A percentile compares a stretch with the other conserved stretches of the same genome.
Conservation (phyloP, 2,329 filamentous ascomycete species). For the Hortaea sp. region DNA sequence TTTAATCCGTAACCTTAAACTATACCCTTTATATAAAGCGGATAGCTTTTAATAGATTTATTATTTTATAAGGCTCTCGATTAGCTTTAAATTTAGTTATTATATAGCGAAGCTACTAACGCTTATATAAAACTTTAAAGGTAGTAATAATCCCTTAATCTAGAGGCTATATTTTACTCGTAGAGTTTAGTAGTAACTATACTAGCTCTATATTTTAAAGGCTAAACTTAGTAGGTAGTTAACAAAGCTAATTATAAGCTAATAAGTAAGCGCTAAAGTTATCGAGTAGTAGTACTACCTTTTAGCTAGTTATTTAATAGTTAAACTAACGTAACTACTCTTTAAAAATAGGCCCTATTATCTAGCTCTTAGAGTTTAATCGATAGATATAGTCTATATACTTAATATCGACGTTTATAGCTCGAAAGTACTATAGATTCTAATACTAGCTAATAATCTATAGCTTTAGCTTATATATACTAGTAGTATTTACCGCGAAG, state of each 20-base stretch:
- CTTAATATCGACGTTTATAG: neutral
- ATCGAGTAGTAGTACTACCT: neutral
- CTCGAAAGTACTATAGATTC: neutral
- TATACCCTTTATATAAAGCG: neutral
- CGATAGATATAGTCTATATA: neutral
- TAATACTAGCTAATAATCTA: neutral
- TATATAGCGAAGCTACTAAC: neutral
- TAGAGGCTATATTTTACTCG: neutral
- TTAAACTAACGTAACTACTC: neutral
- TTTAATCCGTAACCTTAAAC: neutral
- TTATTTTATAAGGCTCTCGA: neutral
- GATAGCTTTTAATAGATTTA: neutral
- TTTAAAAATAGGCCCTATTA: neutral
- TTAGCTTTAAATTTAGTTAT: neutral
- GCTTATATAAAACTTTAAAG: neutral
- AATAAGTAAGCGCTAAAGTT: neutral
- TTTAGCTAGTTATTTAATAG: neutral
- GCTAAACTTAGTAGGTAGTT: neutral
- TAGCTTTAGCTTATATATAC: neutral
- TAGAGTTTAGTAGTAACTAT: neutral
- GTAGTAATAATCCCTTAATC: neutral
- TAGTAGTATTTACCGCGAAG: neutral
- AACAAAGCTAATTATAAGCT: neutral
- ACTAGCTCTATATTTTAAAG: neutral
- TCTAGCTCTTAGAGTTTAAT: neutral